Base-by-base conservation (phyloP, 352 stramenopile genomes). In the Globisporangium middletonii region DNA sequence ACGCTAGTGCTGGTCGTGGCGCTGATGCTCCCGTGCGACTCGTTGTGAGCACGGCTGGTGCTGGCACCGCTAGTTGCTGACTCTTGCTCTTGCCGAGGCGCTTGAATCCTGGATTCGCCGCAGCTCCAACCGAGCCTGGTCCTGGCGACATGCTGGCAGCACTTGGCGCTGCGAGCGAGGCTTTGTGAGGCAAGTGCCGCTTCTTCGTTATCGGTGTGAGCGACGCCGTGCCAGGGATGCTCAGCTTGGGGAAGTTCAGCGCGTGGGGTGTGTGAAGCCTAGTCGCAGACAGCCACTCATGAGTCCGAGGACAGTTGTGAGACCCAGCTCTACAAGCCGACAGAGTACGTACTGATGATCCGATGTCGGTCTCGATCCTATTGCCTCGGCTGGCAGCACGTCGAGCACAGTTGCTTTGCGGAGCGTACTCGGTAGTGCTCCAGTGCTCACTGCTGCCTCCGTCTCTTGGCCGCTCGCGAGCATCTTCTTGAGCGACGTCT, bases 401-500 rank as follows among this genome's bases (percentile, higher is more conserved):
- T 51, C 48, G n/a, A 62, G 56, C 13, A 9, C 47, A 42, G 30
- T n/a, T 7, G 50, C 33, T 26, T 47, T 65, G 16, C 44, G 28
- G 6, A 38, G 43, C 5, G 12, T 19, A 27, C 16, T 41, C 30
- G 43, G 27, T 19, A 38, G 26, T 12, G 28, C 52, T 33, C 33
- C 49, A 35, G 2, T 15, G 45, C 37, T 52, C 4, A 2, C 33
- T 19, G 35, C 27, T 30, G 41, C 23, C 11, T 45, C 18, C 19
- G 27, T 3, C 8, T 59, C 54, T 38, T 76, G 69, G 0, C 76
- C 76, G 46, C 75, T 67, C 0, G 72, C 76, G 0, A 88, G 67
- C 30, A 85, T 66, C 48, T 79, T 73, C 58, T 85, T 88, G 2
- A 90, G 59, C 0, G 74, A 85, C 8, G 53, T 61, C 30, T 88